phyloP scores from a whole-genome alignment of 1,139 yeast genomes.

The Yamadazyma sp. region DNA sequence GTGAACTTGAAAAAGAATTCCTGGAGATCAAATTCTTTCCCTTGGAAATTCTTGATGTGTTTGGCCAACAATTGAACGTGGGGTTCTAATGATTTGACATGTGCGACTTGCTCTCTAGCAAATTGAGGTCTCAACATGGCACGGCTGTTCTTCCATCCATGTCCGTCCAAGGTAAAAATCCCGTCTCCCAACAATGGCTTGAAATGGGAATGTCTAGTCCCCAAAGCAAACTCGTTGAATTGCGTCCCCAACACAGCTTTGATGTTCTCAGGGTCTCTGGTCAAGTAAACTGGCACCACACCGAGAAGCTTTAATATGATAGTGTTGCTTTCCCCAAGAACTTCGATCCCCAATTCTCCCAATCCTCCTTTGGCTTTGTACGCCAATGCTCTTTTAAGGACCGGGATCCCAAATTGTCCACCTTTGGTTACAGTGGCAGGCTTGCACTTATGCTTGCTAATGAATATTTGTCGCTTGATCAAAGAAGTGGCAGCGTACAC shows the following conservation, averaged over 20 bases:
- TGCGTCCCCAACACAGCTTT: constrained; percentile 43
- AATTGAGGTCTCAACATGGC: constrained; percentile 62
- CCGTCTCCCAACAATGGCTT: constrained; percentile 55
- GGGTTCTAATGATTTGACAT: constrained; percentile 47
- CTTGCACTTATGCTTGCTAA: constrained; percentile 56
- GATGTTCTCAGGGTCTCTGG: constrained; percentile 41
- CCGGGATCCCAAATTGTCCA: constrained; percentile 18
- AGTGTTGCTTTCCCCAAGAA: constrained; percentile 17
- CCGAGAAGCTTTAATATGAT: constrained; percentile 44
- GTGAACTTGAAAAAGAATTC: constrained; percentile 50
- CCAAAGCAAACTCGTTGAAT: constrained; percentile 53
- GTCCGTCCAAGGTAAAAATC: constrained; percentile 55
- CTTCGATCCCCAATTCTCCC: constrained; percentile 20
- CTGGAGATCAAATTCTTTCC: constrained; percentile 46
- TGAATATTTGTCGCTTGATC: constrained; percentile 24
- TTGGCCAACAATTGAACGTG: constrained; percentile 41
- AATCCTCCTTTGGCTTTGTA: constrained; percentile 25
- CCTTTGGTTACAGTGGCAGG: constrained; percentile 43
- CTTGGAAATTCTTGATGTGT: constrained; percentile 28
- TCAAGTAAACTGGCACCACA: constrained; percentile 35
- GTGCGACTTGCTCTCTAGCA: constrained; percentile 54
- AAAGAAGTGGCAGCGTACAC: constrained; percentile 5
- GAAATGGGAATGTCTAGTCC: constrained; percentile 45
- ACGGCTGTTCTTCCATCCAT: constrained; percentile 59
- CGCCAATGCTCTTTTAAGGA: constrained; percentile 18